phyloP scores from a whole-genome alignment of 768 basidiomycete species.

The Russula abietina region DNA sequence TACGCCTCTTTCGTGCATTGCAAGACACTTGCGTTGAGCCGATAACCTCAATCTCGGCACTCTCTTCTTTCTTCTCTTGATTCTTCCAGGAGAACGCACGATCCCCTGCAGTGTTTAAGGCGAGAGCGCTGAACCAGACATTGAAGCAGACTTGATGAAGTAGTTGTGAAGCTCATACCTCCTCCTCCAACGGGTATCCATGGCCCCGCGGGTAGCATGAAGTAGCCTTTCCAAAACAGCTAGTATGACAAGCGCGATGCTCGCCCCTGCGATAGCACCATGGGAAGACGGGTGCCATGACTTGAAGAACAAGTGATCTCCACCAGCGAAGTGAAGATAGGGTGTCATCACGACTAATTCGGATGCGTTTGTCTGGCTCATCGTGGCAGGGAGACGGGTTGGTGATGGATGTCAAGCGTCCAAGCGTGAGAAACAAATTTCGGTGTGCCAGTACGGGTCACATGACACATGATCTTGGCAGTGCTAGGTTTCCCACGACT shows the following conservation, averaged over 20 bases:
- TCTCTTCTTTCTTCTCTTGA: neutral
- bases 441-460: too few relatives aligned
- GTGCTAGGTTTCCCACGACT: too few relatives aligned
- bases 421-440: neutral
- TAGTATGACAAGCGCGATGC: conserved; percentile 61
- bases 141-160: neutral
- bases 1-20: conserved; percentile 30
- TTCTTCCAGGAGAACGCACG: neutral
- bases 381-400: neutral
- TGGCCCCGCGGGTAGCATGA: conserved; percentile 45
- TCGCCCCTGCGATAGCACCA: conserved; percentile 71
- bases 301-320: conserved; percentile 62
- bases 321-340: conserved; percentile 62
- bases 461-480: too few relatives aligned
- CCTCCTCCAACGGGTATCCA: conserved; percentile 53
- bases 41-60: neutral
- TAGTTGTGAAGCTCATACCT: conserved; percentile 37
- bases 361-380: conserved; percentile 5
- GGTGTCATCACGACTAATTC: conserved; percentile 48
- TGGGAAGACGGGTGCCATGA: conserved; percentile 60
- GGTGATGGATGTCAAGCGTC: neutral
- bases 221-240: conserved; percentile 69
- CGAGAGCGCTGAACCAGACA: conserved; percentile 1
- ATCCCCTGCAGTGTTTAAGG: neutral
- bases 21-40: neutral